phyloP scores from a whole-genome alignment of 2,329 filamentous ascomycete species.

The Alternaria sp. region DNA sequence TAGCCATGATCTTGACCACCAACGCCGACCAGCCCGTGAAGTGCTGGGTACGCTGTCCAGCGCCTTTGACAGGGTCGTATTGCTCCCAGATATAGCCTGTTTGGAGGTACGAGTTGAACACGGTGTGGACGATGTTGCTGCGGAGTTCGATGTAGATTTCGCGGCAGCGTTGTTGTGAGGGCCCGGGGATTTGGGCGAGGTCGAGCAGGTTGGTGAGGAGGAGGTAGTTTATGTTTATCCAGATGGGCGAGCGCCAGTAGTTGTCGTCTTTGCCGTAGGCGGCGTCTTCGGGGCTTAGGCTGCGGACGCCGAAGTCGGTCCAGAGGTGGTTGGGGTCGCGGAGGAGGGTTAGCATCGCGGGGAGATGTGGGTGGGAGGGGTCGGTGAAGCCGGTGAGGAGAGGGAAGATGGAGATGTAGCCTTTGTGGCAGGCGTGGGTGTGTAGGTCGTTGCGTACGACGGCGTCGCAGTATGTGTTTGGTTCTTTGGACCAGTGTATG shows the following conservation, averaged over 20 bases:
- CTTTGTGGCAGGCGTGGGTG: slow-evolving; percentile 86
- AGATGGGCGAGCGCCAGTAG: slow-evolving; percentile 93
- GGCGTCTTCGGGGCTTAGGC: slow-evolving; percentile 78
- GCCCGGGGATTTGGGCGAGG: slow-evolving; percentile 58
- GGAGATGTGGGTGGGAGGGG: slow-evolving; percentile 74
- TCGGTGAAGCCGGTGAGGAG: slow-evolving; percentile 83
- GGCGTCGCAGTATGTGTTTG: slow-evolving; percentile 86
- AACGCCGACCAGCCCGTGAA: slow-evolving; percentile 99
- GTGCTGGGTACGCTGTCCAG: slow-evolving; percentile 93
- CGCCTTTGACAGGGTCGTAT: slow-evolving; percentile 91
- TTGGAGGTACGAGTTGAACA: slow-evolving; percentile 82
- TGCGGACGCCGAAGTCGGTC: slow-evolving; percentile 83
- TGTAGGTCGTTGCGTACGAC: slow-evolving; percentile 89
- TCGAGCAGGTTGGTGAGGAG: slow-evolving; percentile 73
- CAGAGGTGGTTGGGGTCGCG: slow-evolving; percentile 81
- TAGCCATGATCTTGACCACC: slow-evolving; percentile 94
- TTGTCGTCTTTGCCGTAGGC: slow-evolving; percentile 89
- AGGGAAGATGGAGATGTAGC: slow-evolving; percentile 90
- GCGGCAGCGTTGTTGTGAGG: slow-evolving; percentile 68
- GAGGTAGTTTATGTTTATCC: slow-evolving; percentile 97
- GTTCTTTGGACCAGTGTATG: slow-evolving; percentile 85
- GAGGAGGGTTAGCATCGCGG: slow-evolving; percentile 75
- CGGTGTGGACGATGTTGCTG: slow-evolving; percentile 82
- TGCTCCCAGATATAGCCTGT: slow-evolving; percentile 99
- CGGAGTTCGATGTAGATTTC: slow-evolving; percentile 78